These are phyloP conservation scores for Penicillium dipodomyicola DNA, from an alignment of 495 filamentous ascomycete species.

Conservation along the genomic window DNA sequence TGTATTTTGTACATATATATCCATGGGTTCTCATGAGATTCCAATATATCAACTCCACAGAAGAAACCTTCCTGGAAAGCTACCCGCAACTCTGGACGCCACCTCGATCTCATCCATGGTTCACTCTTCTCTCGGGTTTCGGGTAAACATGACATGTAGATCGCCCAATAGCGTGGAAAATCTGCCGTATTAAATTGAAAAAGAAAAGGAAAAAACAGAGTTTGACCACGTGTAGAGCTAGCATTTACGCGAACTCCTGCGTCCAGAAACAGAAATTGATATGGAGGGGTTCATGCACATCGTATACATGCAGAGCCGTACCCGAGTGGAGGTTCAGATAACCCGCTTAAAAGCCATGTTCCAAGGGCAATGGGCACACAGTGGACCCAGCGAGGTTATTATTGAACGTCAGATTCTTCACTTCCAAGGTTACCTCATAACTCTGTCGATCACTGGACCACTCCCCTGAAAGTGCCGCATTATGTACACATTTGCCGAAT, in stretches of 20 bases:
- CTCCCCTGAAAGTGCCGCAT: not conserved
- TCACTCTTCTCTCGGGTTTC: not conserved
- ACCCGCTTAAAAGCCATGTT: not conserved
- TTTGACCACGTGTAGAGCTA: not conserved
- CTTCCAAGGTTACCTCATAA: not conserved
- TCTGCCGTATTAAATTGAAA: not conserved
- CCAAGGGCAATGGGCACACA: not conserved
- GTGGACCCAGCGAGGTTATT: not conserved
- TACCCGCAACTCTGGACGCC: not conserved
- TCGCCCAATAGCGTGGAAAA: constrained; percentile 1
- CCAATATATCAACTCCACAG: too few relatives aligned
- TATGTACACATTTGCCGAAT: not conserved
- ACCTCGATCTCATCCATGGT: not conserved
- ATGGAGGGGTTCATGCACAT: too few relatives aligned
- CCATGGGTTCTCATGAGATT: too few relatives aligned
- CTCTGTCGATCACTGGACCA: not conserved
- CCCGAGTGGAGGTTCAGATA: not conserved
- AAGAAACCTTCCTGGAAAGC: not conserved
- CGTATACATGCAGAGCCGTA: too few relatives aligned
- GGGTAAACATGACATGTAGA: constrained; percentile 1
- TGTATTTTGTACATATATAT: too few relatives aligned
- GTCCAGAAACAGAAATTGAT: not conserved
- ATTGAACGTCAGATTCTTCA: not conserved
- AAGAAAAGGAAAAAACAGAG: not conserved
- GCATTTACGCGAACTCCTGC: not conserved